phyloP scores from a whole-genome alignment of 2,329 filamentous ascomycete species.

The Bertia moriformis region DNA sequence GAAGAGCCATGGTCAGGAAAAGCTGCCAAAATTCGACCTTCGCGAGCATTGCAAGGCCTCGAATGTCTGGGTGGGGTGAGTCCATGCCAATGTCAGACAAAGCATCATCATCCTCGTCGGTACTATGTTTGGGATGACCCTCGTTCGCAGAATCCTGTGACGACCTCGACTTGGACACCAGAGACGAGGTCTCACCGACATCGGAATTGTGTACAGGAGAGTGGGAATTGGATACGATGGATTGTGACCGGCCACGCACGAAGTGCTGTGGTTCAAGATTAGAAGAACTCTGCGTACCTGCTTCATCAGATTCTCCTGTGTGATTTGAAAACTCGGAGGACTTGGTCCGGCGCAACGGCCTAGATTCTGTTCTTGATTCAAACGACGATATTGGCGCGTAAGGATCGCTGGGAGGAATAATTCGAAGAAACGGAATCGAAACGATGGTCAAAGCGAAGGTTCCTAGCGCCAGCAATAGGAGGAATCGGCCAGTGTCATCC shows the following conservation, averaged over 20 bases:
- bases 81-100: conserved; percentile 9
- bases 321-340: neutral
- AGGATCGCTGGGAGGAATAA: conserved; percentile 41
- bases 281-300: neutral
- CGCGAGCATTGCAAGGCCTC: conserved; percentile 61
- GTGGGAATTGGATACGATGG: conserved; percentile 12
- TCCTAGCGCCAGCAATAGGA: conserved; percentile 66
- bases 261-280: neutral
- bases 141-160: conserved; percentile 16
- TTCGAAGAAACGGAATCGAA: conserved; percentile 73
- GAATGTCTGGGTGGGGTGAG: conserved; percentile 60
- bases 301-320: neutral
- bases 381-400: conserved; percentile 41
- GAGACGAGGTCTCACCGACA: conserved; percentile 64
- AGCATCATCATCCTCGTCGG: conserved; percentile 45
- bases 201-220: conserved; percentile 20
- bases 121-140: conserved; percentile 32
- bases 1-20: conserved; percentile 73
- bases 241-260: conserved; percentile 4
- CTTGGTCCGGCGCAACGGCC: neutral
- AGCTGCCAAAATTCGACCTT: conserved; percentile 79
- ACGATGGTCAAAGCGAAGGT: conserved; percentile 63
- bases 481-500: conserved; percentile 67
- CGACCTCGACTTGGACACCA: conserved; percentile 50
- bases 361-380: conserved; percentile 9